Conservation (phyloP, 257 asterid species). For the Capsicum chinense region DNA sequence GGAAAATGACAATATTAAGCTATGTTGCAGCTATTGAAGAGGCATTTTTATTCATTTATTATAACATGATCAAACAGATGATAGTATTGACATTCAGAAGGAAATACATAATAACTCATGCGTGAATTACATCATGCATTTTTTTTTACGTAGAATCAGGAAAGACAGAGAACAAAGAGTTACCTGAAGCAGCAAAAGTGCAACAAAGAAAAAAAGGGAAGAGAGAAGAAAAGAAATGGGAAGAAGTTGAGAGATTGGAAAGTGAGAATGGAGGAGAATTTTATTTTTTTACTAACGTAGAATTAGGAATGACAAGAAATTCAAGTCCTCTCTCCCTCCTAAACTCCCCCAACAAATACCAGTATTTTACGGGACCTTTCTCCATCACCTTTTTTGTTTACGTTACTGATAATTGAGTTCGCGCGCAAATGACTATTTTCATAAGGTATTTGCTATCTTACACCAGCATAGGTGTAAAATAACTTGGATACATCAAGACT, state of each 20-base stretch:
- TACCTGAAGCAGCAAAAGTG: constrained; percentile 11
- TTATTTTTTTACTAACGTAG: not conserved
- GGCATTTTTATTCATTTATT: not conserved
- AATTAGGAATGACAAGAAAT: not conserved
- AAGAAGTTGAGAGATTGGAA: not conserved
- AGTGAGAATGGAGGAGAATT: constrained; percentile 7
- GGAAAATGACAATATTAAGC: not conserved
- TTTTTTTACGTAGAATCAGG: too few relatives aligned
- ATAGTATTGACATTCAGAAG: not conserved
- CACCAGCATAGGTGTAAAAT: not conserved
- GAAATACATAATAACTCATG: not conserved
- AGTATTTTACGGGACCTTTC: constrained; percentile 40
- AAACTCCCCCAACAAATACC: not conserved
- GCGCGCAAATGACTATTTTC: not conserved
- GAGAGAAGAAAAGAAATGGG: not conserved
- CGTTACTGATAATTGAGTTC: not conserved
- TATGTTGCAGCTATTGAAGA: not conserved
- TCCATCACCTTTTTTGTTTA: not conserved
- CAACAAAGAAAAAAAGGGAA: not conserved
- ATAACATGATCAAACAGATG: not conserved
- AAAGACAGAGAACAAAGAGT: not conserved
- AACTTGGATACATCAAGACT: not conserved
- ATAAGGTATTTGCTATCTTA: not conserved
- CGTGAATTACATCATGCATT: not conserved
- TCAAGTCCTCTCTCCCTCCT: constrained; percentile 18